Base-by-base conservation (phyloP, 768 basidiomycete genomes). In the Lactarius sanguifluus region DNA sequence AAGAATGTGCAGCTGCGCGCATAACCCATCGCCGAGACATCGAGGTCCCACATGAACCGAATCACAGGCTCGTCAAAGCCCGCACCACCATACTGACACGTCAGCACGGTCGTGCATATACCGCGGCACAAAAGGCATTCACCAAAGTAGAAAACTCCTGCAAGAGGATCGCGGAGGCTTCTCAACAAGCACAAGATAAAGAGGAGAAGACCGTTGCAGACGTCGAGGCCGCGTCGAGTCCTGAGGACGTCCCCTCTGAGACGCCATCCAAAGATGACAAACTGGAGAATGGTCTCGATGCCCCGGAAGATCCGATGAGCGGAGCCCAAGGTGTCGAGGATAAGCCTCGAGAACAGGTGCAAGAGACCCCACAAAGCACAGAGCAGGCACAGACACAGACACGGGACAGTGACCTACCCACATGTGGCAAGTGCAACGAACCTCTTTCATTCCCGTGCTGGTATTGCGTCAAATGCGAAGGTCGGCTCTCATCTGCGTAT, bases 401-500 rank as follows among this genome's bases (percentile, higher is more conserved):
- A 66, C 36, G 55, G 70, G 32, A 67, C 71, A 20, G 68, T 67
- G 60, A 68, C 66, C 34, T 69, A 71, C 47, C 71, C 61, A 1
- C 63, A 69, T 38, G 76, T 72, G 6, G 69, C 64, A 40, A 70
- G 59, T 52, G 75, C 73, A n/a, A 62, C 72, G 38, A 62, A 68
- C 38, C 25, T 43, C 41, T 20, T 41, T 57, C 47, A n/a, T 41
- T 64, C 43, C 62, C 62, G 16, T 57, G 30, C 45, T 63, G 62
- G 62, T 56, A 45, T 45, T 63, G 62, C 32, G n/a, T 45, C 38
- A 9, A 34, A 23, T 63, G 62, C n/a, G 20, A 57, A 57, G 62
- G 62, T 63, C 41, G 25, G 55, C 10, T n/a, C 40, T 41, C 34
- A 7, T 36, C 16, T 55, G 2, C 57, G 18, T 36, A 18, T 28